Evolutionary conservation across 345 rosid species (phyloP).

Genomic region (Gossypium anomalum): DNA sequence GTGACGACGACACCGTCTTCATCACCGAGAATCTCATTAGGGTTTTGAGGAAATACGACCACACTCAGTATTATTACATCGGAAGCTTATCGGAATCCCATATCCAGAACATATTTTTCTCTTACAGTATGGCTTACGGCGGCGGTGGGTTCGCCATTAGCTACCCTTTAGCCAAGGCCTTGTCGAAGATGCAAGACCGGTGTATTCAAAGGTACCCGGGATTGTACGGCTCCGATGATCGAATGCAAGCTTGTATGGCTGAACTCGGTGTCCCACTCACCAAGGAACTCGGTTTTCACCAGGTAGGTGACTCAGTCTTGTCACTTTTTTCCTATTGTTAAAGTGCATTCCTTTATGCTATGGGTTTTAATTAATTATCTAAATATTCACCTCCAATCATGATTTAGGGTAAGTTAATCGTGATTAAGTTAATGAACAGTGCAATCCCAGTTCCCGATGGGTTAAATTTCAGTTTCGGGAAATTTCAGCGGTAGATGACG

Average conservation of each 20-base stretch:
- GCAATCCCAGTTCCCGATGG: neutral
- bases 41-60: constrained; percentile 76
- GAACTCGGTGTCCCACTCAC: constrained; percentile 99
- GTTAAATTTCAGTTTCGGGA: neutral
- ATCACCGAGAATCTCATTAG: constrained; percentile 76
- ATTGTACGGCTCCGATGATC: constrained; percentile 94
- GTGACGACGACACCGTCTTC: constrained; percentile 96
- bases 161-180: constrained; percentile 81
- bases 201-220: constrained; percentile 86
- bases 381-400: neutral
- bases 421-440: neutral
- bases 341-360: neutral
- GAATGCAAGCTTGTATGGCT: constrained; percentile 99
- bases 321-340: neutral
- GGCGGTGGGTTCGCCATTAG: constrained; percentile 99
- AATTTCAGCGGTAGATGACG: neutral
- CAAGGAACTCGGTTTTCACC: constrained; percentile 92
- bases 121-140: constrained; percentile 99
- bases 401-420: neutral
- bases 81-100: constrained; percentile 97
- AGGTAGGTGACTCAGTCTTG: constrained; percentile 42
- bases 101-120: constrained; percentile 84
- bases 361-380: constrained; percentile 1
- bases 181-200: constrained; percentile 76
- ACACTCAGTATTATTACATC: constrained; percentile 77